These are phyloP conservation scores for Xanthoconium separans DNA, from an alignment of 1,284 basidiomycete species.

Conservation along the genomic window DNA sequence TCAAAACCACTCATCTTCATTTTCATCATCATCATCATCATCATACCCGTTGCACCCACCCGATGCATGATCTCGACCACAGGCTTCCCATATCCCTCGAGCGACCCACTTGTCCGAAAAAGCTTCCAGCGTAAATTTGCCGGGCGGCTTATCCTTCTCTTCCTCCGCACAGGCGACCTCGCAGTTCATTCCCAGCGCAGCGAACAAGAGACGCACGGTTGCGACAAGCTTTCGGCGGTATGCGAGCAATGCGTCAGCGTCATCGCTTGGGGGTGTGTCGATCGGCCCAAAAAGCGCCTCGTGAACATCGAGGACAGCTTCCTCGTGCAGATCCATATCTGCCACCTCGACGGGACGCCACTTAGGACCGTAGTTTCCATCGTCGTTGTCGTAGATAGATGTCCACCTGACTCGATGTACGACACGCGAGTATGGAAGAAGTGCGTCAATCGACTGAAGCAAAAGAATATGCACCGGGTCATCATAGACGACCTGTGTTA, in stretches of 20 bases:
- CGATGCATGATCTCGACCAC: too few relatives aligned
- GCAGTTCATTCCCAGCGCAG: conserved; percentile 9
- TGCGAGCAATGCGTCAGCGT: background rate
- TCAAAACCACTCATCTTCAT: too few relatives aligned
- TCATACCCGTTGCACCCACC: too few relatives aligned
- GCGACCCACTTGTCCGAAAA: conserved; percentile 14
- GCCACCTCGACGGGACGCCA: conserved; percentile 8
- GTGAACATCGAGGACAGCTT: background rate
- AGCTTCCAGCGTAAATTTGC: conserved; percentile 7
- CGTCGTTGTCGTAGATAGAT: background rate
- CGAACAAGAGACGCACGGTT: conserved; percentile 10
- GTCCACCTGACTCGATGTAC: background rate
- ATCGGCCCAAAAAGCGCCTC: conserved; percentile 12
- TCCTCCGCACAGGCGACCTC: conserved; percentile 9
- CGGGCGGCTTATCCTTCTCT: background rate
- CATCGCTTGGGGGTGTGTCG: background rate
- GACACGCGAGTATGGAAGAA: conserved; percentile 63
- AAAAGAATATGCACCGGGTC: conserved; percentile 58
- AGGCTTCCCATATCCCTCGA: conserved; percentile 14
- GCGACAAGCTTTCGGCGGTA: conserved; percentile 6
- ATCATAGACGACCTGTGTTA: conserved; percentile 1
- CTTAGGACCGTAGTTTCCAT: background rate
- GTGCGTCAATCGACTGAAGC: conserved; percentile 54
- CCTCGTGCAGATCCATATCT: conserved; percentile 3
- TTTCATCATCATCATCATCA: too few relatives aligned